phyloP scores from a whole-genome alignment of 192 early-diverging fungal genomes.

The Helicostylum pulchrum region DNA sequence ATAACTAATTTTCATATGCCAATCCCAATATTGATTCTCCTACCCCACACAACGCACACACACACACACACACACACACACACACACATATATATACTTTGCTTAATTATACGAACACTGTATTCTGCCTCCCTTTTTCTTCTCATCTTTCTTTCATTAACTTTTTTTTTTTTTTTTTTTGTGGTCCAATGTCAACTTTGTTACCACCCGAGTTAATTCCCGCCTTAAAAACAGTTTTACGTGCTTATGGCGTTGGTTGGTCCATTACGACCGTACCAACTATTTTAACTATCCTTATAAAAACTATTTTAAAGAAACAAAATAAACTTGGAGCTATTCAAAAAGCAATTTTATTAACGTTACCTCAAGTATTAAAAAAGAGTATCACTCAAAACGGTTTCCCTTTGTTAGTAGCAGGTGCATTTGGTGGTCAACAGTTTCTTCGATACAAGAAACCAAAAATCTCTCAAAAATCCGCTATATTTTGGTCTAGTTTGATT shows the following conservation, averaged over 20 bases:
- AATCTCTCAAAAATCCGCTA: not conserved
- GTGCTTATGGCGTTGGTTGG: conserved; percentile 36
- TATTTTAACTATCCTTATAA: conserved; percentile 22
- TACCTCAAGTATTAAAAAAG: conserved; percentile 6
- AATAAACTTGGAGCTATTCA: not conserved
- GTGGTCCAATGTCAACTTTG: too few species aligned
- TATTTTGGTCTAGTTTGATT: conserved; percentile 38
- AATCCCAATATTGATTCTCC: too few species aligned
- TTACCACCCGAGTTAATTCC: conserved; percentile 7
- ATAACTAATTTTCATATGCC: not conserved
- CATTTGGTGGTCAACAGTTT: conserved; percentile 27
- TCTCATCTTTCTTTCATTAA: not conserved
- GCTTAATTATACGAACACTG: not conserved
- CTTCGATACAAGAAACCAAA: not conserved
- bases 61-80: too few species aligned
- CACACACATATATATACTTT: too few species aligned
- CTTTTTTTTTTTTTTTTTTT: not conserved
- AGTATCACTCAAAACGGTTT: conserved; percentile 31
- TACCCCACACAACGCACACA: too few species aligned
- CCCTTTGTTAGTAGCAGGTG: conserved; percentile 29
- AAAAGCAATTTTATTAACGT: not conserved
- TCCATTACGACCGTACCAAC: conserved; percentile 19
- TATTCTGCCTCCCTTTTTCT: not conserved
- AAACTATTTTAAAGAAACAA: not conserved
- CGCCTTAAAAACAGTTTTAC: conserved; percentile 16